These are phyloP conservation scores for Suhomyces chickasaworum DNA, from an alignment of 1,139 yeast species.

Conservation along the genomic window DNA sequence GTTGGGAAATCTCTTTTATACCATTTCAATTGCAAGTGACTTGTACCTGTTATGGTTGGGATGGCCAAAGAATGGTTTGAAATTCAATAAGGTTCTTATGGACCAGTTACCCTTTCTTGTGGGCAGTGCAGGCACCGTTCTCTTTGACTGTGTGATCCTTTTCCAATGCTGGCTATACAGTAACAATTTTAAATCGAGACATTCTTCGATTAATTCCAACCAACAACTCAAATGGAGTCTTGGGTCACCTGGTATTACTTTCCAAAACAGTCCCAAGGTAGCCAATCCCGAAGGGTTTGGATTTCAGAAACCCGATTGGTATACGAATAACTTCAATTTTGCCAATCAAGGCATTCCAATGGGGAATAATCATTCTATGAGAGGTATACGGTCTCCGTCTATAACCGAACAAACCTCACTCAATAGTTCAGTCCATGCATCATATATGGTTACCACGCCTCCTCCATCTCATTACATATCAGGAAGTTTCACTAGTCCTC, in stretches of 20 bases:
- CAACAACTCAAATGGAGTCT: conserved; percentile 1
- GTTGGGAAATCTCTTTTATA: conserved; percentile 39
- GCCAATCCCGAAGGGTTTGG: conserved; percentile 14
- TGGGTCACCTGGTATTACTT: neutral
- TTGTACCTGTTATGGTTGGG: conserved; percentile 22
- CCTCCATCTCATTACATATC: conserved; percentile 35
- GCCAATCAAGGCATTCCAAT: neutral
- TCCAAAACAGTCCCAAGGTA: neutral
- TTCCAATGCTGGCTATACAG: conserved; percentile 36
- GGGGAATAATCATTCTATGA: neutral
- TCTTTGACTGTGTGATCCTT: conserved; percentile 37
- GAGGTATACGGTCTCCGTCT: neutral
- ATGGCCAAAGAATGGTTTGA: conserved; percentile 4
- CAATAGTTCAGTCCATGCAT: conserved; percentile 1
- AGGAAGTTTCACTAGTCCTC: conserved; percentile 2
- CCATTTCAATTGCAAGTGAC: conserved; percentile 35
- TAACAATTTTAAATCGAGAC: neutral
- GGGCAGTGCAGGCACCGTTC: conserved; percentile 41
- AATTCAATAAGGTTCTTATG: conserved; percentile 20
- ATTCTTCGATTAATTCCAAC: neutral
- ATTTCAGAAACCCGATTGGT: conserved; percentile 45
- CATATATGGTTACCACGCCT: conserved; percentile 15
- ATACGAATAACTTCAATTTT: conserved; percentile 24
- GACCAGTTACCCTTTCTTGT: conserved; percentile 40
- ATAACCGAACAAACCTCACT: conserved; percentile 15